A percentile compares a stretch with the other conserved stretches of the same genome.
phyloP scores from a whole-genome alignment of 306 rosid species.

The Carpinus viminea region DNA sequence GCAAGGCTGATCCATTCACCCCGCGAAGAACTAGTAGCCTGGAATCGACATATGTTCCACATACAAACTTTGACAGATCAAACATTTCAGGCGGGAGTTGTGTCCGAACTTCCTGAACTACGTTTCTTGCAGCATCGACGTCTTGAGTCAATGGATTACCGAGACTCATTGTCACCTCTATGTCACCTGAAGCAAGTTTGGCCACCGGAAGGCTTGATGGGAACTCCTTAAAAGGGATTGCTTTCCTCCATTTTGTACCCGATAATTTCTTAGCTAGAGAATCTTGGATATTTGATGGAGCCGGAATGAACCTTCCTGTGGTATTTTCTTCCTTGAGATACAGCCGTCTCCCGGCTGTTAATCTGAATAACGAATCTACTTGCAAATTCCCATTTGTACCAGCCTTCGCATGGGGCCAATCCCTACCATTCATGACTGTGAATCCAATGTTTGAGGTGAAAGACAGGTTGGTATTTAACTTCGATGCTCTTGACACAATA shows the following conservation, averaged over 20 bases:
- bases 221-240: constrained; percentile 76
- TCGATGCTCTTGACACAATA: constrained; percentile 54
- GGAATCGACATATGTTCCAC: constrained; percentile 92
- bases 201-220: constrained; percentile 92
- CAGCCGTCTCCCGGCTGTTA: constrained; percentile 69
- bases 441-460: constrained; percentile 67
- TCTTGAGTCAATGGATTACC: constrained; percentile 56
- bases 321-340: constrained; percentile 64
- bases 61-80: constrained; percentile 84
- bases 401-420: constrained; percentile 87
- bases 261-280: constrained; percentile 64
- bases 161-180: constrained; percentile 62
- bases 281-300: constrained; percentile 44
- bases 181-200: constrained; percentile 65
- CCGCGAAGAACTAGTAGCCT: constrained; percentile 80
- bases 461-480: constrained; percentile 51
- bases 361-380: constrained; percentile 53
- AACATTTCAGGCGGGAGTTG: constrained; percentile 91
- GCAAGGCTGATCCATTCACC: constrained; percentile 90
- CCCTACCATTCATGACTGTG: constrained; percentile 70
- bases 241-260: constrained; percentile 76
- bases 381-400: constrained; percentile 75
- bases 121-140: constrained; percentile 51
- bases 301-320: constrained; percentile 40
- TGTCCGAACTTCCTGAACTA: constrained; percentile 67